Evolutionary conservation across 1,139 yeast genomes (phyloP), one percentile per base, ranked within the genome.

Genomic region (Saccharomyces hybrid): DNA sequence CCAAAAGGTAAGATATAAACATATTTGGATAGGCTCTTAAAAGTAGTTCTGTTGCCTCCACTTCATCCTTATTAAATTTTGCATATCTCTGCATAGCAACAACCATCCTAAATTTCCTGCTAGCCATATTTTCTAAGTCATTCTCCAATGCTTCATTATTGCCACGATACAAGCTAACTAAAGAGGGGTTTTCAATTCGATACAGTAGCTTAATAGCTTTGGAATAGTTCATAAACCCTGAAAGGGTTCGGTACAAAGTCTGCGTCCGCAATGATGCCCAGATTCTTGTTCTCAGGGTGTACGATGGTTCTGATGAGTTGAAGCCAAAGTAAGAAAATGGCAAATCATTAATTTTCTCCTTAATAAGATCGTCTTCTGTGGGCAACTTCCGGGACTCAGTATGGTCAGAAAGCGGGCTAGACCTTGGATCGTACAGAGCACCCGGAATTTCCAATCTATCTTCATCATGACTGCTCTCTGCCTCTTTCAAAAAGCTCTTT

Each of bases 251-350:
- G 61, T 84, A 88, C 51, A 88, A 72, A 0, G 96, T 88, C 64
- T 88, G 96, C 2, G 88, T 79, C 60, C 95, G 74, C 53, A 84
- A 70, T 0, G 95, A 86, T 0, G 95, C 86, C 96, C 96, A 88
- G 0, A 87, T 77, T 61, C 95, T 75, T 0, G 95, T 86, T 63
- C 95, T 72, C 56, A 85, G 66, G 1, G 81, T 78, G 59, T 77
- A 80, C 55, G 82, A 83, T 0, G 86, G 83, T 6, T 80, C 75
- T 0, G 88, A 77, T 13, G 79, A 73, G 57, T 82, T 83, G 67
- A 85, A 88, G 0, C 96, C 96, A 55, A 87, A 71, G 61, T 84
- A 82, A 58, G 84, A 80, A 55, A 76, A 82, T 0, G 96, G 95
- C 47, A 88, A 66, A 59, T 86, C 88, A 53, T 78, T 76, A 28